Base-by-base conservation (phyloP, 192 early-diverging fungal species). In the Coemansia sp. region DNA sequence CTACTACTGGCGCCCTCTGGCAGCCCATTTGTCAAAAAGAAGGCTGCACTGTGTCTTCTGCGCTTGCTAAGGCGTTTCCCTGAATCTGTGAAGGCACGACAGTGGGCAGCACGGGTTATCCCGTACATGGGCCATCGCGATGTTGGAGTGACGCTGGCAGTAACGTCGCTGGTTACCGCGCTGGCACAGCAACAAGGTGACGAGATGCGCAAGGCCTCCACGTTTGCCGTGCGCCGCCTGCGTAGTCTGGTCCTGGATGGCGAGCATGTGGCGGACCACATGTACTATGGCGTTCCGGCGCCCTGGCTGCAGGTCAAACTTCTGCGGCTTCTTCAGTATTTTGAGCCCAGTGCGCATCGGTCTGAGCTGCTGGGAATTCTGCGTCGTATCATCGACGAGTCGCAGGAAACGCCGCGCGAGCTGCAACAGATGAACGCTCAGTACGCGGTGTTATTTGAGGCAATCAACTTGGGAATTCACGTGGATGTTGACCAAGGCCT, bases 261-360 rank as follows among this genome's bases (percentile, higher is more conserved):
- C 56, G 90, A 94, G 56, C 93, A 85, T 73, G 76, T 88, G 5
- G 56, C 84, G 18, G 94, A 97, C 68, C 95, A 98, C 70, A 82
- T 94, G 22, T 99, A 99, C 80, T 99, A 99, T 82, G 95, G 95
- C 75, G 93, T 99, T 48, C 94, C 97, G 0, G 90, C 89, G 34
- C 97, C 97, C 31, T 99, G 97, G 97, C 84, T 99, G 49, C 97
- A 98, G 77, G 89, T 98, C 67, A 98, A 97, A 70, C 86, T 97
- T 19, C 80, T 99, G 55, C 85, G 94, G 26, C 82, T 99, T 27
- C 74, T 99, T 49, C 97, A 98, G 77, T 97, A 97, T 80, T 99
- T 90, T 77, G 88, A 90, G 83, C 85, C 67, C 49, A 48, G 77
- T 22, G 84, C 85, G 49, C 60, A 89, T 60, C 76, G 86, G 16